Percentiles rank a stretch among this genome's conserved stretches.
Conservation (phyloP, 495 filamentous ascomycete species). For the Lichina pygmaea region DNA sequence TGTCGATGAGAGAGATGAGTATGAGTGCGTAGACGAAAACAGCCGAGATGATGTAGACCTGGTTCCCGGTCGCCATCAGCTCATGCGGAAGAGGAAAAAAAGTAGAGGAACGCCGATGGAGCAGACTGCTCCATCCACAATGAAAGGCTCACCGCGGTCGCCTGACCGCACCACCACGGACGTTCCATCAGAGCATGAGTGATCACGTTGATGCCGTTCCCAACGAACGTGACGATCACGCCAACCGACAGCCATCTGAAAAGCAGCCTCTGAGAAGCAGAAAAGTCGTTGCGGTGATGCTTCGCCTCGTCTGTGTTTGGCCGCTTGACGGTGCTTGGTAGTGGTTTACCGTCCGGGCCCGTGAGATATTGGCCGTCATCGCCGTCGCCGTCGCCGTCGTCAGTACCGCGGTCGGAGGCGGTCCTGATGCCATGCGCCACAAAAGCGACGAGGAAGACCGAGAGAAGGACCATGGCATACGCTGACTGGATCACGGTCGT, state of each 20-base stretch:
- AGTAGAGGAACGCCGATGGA: background rate
- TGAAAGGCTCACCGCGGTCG: slow-evolving; percentile 40
- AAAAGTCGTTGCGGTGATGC: slow-evolving; percentile 20
- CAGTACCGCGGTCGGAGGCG: slow-evolving; percentile 8
- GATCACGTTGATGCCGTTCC: slow-evolving; percentile 46
- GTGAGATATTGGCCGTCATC: slow-evolving; percentile 12
- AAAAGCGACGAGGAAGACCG: slow-evolving; percentile 41
- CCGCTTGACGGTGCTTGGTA: slow-evolving; percentile 20
- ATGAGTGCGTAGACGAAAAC: slow-evolving; percentile 48
- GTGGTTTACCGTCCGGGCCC: slow-evolving; percentile 59
- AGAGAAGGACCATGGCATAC: slow-evolving; percentile 37
- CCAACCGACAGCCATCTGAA: slow-evolving; percentile 50
- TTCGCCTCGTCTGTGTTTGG: slow-evolving; percentile 6
- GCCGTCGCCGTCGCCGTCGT: background rate
- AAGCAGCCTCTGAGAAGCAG: slow-evolving; percentile 27
- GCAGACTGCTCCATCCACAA: background rate
- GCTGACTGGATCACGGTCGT: slow-evolving; percentile 26
- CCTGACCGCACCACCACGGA: slow-evolving; percentile 78
- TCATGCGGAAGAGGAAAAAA: background rate
- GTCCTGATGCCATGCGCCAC: slow-evolving; percentile 30
- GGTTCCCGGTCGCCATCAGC: background rate
- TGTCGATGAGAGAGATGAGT: slow-evolving; percentile 59
- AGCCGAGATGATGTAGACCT: slow-evolving; percentile 64
- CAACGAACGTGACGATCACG: slow-evolving; percentile 44
- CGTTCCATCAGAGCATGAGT: slow-evolving; percentile 40